These are phyloP conservation scores for Neophaeococcomyces mojaviensis DNA, from an alignment of 2,329 filamentous ascomycete genomes.

Conservation along the genomic window DNA sequence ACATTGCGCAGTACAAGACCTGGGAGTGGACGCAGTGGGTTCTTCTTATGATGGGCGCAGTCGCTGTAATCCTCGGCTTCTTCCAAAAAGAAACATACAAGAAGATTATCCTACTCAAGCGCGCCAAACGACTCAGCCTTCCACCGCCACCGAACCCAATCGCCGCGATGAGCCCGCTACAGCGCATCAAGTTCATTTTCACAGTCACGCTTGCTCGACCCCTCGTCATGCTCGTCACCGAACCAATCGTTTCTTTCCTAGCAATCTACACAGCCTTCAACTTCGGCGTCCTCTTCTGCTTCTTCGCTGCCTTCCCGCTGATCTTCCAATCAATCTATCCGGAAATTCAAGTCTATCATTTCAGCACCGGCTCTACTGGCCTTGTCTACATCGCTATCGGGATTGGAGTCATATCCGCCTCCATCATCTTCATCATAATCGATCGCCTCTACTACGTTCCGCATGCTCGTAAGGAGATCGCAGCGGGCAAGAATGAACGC, in stretches of 20 bases:
- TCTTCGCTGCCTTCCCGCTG: constrained; percentile 75
- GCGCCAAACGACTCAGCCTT: constrained; percentile 47
- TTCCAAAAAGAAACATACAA: constrained; percentile 58
- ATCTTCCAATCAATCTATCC: constrained; percentile 54
- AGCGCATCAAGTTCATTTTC: constrained; percentile 37
- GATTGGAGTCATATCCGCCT: constrained; percentile 55
- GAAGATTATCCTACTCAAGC: constrained; percentile 57
- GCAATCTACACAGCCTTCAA: constrained; percentile 69
- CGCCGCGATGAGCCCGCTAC: constrained; percentile 50
- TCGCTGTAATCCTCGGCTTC: constrained; percentile 55
- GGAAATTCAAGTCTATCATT: constrained; percentile 50
- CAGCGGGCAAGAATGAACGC: constrained; percentile 8
- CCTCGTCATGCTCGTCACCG: constrained; percentile 56
- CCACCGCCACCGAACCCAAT: constrained; percentile 60
- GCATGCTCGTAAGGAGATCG: constrained; percentile 10
- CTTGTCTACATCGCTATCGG: constrained; percentile 79
- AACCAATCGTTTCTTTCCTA: constrained; percentile 61
- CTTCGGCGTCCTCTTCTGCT: constrained; percentile 74
- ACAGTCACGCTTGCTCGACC: constrained; percentile 43
- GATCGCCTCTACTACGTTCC: constrained; percentile 20
- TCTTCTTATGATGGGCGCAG: constrained; percentile 56
- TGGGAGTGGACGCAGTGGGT: constrained; percentile 71
- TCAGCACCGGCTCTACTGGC: constrained; percentile 59
- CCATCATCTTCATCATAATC: constrained; percentile 17
- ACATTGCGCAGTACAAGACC: constrained; percentile 54